phyloP scores from a whole-genome alignment of 257 asterid species.

The Pogostemon cablin region DNA sequence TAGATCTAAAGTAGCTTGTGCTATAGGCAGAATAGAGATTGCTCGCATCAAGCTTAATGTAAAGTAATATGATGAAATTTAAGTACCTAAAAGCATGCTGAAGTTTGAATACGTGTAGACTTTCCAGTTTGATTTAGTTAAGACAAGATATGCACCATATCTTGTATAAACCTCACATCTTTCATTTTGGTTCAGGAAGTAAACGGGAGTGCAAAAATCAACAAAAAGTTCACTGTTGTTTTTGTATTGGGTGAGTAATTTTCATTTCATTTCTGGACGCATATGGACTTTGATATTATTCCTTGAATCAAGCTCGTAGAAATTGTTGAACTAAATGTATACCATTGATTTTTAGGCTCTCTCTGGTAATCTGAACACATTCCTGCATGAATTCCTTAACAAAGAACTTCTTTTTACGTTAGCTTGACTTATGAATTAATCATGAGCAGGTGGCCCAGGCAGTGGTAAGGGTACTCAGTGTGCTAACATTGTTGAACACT shows the following conservation, averaged over 20 bases:
- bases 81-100: background rate
- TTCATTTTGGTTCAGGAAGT: conserved; percentile 50
- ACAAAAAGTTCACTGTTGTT: conserved; percentile 61
- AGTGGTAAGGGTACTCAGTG: conserved; percentile 99
- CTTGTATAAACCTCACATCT: background rate
- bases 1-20: background rate
- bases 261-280: background rate
- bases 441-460: conserved; percentile 90
- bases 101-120: background rate
- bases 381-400: background rate
- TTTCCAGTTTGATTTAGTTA: conserved; percentile 13
- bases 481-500: conserved; percentile 76
- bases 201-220: conserved; percentile 42
- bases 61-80: background rate
- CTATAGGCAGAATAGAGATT: background rate
- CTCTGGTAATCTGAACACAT: conserved; percentile 42
- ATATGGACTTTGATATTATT: background rate
- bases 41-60: conserved; percentile 21
- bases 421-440: conserved; percentile 25
- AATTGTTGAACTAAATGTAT: background rate
- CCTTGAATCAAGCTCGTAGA: conserved; percentile 4
- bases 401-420: background rate
- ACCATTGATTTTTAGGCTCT: conserved; percentile 31
- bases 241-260: conserved; percentile 73
- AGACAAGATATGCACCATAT: background rate